phyloP scores from a whole-genome alignment of 148 eudicot species.

The Diospyros kaki region DNA sequence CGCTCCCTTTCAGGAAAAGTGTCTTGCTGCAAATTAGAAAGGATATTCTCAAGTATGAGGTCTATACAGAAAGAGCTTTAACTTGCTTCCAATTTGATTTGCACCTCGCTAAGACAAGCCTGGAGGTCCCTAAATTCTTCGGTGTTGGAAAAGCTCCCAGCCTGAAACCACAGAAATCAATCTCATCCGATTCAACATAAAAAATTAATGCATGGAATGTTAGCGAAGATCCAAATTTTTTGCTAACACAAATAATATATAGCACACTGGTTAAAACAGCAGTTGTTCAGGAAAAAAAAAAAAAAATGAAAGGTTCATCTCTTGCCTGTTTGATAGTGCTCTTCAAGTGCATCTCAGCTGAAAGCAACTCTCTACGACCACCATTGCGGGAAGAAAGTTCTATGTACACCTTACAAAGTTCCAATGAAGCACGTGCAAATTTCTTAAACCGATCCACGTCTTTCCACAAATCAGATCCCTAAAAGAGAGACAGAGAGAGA shows the following conservation, averaged over 20 bases:
- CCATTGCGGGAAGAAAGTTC: slow-evolving; percentile 52
- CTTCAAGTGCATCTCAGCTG: slow-evolving; percentile 89
- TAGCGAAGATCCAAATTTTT: neutral
- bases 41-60: neutral
- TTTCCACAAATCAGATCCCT: slow-evolving; percentile 90
- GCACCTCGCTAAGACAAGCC: slow-evolving; percentile 53
- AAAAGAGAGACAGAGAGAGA: slow-evolving; percentile 10
- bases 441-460: slow-evolving; percentile 69
- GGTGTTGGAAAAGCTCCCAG: slow-evolving; percentile 45
- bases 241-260: neutral
- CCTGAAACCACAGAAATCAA: slow-evolving; percentile 32
- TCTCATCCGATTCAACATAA: neutral
- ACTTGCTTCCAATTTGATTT: slow-evolving; percentile 32
- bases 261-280: neutral
- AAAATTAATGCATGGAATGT: neutral
- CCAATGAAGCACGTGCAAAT: slow-evolving; percentile 84
- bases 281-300: neutral
- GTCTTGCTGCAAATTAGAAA: neutral
- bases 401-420: slow-evolving; percentile 76
- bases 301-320: neutral
- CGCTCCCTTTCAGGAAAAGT: neutral
- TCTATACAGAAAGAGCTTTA: slow-evolving; percentile 8
- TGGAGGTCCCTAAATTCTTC: slow-evolving; percentile 66
- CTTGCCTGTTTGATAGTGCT: slow-evolving; percentile 75
- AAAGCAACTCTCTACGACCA: slow-evolving; percentile 53